These are phyloP conservation scores for Brachypodium distachyon DNA, from an alignment of 202 grass and related monocot species.

Conservation along the genomic window DNA sequence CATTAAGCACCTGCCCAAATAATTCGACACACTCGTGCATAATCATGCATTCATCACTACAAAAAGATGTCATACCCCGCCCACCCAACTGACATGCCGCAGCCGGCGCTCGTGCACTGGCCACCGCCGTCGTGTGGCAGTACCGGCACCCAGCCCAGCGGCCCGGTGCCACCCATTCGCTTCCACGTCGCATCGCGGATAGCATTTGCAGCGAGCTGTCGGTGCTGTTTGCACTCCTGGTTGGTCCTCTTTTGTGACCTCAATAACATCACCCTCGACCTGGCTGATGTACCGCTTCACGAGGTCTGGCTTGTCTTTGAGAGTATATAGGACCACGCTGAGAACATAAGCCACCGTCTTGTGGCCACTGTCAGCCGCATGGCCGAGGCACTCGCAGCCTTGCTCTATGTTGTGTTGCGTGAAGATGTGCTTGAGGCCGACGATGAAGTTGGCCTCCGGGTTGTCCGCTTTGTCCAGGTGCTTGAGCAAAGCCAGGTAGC, in stretches of 20 bases:
- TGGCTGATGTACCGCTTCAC: neutral
- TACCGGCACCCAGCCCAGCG: neutral
- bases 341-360: conserved; percentile 2
- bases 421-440: neutral
- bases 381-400: neutral
- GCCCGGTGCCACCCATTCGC: too few relatives aligned
- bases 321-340: neutral
- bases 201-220: neutral
- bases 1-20: neutral
- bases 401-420: neutral
- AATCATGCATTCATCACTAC: neutral
- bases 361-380: neutral
- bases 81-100: neutral
- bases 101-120: neutral
- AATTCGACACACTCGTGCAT: neutral
- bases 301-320: neutral
- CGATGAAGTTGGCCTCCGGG: conserved; percentile 17
- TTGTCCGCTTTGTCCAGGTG: neutral
- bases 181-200: conserved; percentile 1
- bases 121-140: neutral
- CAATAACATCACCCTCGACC: neutral
- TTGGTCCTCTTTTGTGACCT: neutral
- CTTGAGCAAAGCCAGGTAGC: neutral
- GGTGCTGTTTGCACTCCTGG: neutral
- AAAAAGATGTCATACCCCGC: neutral